Evolutionary conservation across 2,329 filamentous ascomycete genomes (phyloP), one percentile per base, ranked within the genome.

Genomic region (Sclerotinia spermophila): DNA sequence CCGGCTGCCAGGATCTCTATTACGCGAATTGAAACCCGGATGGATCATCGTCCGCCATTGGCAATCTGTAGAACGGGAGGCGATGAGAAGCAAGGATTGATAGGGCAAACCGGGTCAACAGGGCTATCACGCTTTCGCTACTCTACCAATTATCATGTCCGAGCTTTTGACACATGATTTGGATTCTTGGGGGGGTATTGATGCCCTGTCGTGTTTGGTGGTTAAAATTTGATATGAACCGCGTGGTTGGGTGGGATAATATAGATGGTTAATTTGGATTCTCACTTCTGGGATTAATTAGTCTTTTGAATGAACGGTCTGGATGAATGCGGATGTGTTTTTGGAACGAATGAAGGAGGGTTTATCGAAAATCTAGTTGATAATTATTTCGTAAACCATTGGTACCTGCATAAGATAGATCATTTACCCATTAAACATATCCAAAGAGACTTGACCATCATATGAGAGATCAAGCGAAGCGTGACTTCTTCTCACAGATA

Each of bases 331-430:
- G 55, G 55, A 38, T 38, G 8, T 33, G 15, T 30, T 10, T 21
- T 61, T 21, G 1, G 3, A 11, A 44, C 17, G 40, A 33, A 61
- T 45, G n/a, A 33, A 33, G 19, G 8, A 10, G 10, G 40, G 8
- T 19, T n/a, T 27, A 24, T 15, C 45, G 24, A 7, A 27, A 11
- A 33, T 44, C 17, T 15, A 33, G n/a, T 45, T 45, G 59, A 27
- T 5, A 6, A 33, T 6, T 21, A 6, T 35, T 35, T 48, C 19
- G n/a, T 38, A n/a, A 59, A 27, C 24, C 11, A 21, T 58, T 21
- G 21, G 60, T 64, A 64, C 60, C 42, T 64, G 60, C 60, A 64
- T 64, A 17, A 64, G 42, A 64, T 64, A 17, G 48, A 30, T 30
- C 30, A 38, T 48, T 19, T 19, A 35, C 42, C 42, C 60, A 27